A percentile compares a stretch with the other conserved stretches of the same genome.
Evolutionary conservation across 306 rosid species (phyloP).

Genomic region (Leucaena leucocephala): DNA sequence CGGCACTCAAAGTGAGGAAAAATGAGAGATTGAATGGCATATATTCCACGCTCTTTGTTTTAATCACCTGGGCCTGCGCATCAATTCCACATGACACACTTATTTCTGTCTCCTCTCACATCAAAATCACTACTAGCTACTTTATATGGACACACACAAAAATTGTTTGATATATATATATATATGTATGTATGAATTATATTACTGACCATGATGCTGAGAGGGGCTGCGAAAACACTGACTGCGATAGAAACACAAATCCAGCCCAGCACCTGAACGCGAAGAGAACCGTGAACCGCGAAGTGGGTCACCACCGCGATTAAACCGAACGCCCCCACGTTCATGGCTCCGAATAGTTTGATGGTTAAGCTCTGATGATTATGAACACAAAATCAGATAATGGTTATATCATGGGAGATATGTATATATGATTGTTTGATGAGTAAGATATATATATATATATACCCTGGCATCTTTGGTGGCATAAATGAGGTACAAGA

Average conservation of each 20-base stretch:
- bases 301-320: slow-evolving; percentile 56
- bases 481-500: slow-evolving; percentile 62
- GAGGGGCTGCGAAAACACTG: slow-evolving; percentile 81
- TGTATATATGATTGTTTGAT: neutral
- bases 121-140: neutral
- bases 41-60: slow-evolving; percentile 78
- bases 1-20: slow-evolving; percentile 83
- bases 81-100: neutral
- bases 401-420: neutral
- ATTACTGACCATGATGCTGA: slow-evolving; percentile 74
- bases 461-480: slow-evolving; percentile 63
- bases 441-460: neutral
- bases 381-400: neutral
- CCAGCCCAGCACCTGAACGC: slow-evolving; percentile 76
- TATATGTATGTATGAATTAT: neutral
- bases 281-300: slow-evolving; percentile 37
- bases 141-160: no score
- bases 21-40: slow-evolving; percentile 82
- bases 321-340: slow-evolving; percentile 54
- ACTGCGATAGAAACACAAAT: slow-evolving; percentile 66
- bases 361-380: slow-evolving; percentile 53
- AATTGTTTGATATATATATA: no score
- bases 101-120: neutral
- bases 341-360: slow-evolving; percentile 59
- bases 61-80: slow-evolving; percentile 70